A percentile compares a stretch with the other conserved stretches of the same genome.
Conservation (phyloP, 495 filamentous ascomycete species). For the Sordaria brevicollis region DNA sequence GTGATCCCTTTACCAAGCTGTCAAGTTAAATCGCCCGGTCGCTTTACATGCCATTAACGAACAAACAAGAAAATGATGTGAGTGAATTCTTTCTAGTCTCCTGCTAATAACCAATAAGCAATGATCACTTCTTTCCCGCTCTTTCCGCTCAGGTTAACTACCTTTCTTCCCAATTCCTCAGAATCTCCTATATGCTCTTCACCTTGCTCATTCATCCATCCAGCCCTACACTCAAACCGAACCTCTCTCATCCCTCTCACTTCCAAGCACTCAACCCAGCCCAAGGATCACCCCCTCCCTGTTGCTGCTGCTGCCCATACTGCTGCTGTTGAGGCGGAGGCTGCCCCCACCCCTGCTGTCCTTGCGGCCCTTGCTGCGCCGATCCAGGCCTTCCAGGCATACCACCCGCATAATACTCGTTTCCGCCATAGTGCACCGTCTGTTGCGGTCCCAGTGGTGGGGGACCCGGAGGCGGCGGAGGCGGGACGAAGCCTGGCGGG, state of each 20-base stretch:
- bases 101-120: background rate
- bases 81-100: background rate
- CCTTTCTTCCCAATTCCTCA: background rate
- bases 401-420: constrained; percentile 26
- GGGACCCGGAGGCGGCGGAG: constrained; percentile 78
- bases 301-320: constrained; percentile 27
- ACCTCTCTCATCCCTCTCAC: constrained; percentile 24
- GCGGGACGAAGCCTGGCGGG: constrained; percentile 79
- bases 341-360: constrained; percentile 1
- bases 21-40: background rate
- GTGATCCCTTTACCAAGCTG: background rate
- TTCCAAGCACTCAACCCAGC: constrained; percentile 82
- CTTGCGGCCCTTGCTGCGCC: constrained; percentile 7
- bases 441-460: constrained; percentile 65
- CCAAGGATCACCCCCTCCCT: constrained; percentile 59
- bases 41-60: background rate
- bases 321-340: constrained; percentile 26
- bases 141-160: background rate
- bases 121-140: background rate
- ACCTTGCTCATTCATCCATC: background rate
- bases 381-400: constrained; percentile 10
- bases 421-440: constrained; percentile 35
- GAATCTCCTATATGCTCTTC: background rate
- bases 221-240: background rate
- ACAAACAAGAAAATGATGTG: background rate